Percentiles rank a stretch among this genome's conserved stretches.
Conservation (phyloP, 495 filamentous ascomycete genomes). For the Penicillium roqueforti region DNA sequence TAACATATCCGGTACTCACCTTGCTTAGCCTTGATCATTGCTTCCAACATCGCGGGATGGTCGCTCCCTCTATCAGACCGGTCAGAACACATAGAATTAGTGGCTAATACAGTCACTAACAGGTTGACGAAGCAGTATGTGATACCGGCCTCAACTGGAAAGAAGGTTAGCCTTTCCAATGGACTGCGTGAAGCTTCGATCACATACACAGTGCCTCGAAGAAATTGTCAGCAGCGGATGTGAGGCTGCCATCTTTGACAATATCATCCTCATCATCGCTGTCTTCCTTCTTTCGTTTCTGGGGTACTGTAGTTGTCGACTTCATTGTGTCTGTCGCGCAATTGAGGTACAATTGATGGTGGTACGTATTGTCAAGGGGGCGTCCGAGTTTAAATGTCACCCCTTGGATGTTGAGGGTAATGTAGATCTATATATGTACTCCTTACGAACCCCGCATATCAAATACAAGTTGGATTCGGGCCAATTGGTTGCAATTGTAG, state of each 20-base stretch:
- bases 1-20: background rate
- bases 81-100: background rate
- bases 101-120: slow-evolving; percentile 6
- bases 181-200: background rate
- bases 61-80: slow-evolving; percentile 58
- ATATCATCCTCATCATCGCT: slow-evolving; percentile 7
- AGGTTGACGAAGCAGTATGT: slow-evolving; percentile 25
- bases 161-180: slow-evolving; percentile 1
- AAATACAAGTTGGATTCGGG: background rate
- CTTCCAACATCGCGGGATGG: slow-evolving; percentile 84
- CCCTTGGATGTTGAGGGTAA: background rate
- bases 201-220: slow-evolving; percentile 22
- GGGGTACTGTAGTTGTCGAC: background rate
- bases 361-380: background rate
- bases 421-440: background rate
- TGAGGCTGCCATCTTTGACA: slow-evolving; percentile 4
- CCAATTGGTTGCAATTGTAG: too few relatives aligned
- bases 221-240: slow-evolving; percentile 21
- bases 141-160: slow-evolving; percentile 19
- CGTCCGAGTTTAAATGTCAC: background rate
- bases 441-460: background rate
- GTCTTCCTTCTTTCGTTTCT: background rate
- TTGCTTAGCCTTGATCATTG: slow-evolving; percentile 74
- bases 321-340: background rate
- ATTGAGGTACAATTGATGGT: background rate